Evolutionary conservation across 2,329 filamentous ascomycete species (phyloP).

Genomic region (Grosmannia clavigera): DNA sequence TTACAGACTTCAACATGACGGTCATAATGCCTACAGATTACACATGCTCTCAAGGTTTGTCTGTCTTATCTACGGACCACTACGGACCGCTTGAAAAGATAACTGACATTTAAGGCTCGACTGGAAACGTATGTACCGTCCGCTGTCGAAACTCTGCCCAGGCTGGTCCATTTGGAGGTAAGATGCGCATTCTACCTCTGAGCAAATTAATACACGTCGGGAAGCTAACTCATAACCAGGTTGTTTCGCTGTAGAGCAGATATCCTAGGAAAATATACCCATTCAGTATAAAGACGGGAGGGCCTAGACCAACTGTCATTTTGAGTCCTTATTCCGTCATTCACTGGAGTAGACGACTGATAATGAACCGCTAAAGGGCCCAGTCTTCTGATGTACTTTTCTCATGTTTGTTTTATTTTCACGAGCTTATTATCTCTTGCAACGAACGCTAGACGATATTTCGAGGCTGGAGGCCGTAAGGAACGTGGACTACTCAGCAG

Average conservation of each 20-base stretch:
- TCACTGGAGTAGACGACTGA: not conserved
- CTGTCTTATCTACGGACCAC: no score
- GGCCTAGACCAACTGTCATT: no score
- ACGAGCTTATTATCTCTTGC: no score
- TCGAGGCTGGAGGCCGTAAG: no score
- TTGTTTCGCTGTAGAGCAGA: slow-evolving; percentile 1
- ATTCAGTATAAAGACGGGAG: not conserved
- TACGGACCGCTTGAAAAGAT: no score
- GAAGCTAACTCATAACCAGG: not conserved
- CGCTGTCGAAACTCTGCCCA: slow-evolving; percentile 1
- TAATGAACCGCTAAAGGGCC: not conserved
- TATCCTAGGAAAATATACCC: not conserved
- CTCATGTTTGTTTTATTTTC: no score
- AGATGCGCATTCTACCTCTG: not conserved
- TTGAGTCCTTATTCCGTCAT: no score
- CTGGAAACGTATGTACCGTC: slow-evolving; percentile 1
- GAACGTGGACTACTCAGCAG: not conserved
- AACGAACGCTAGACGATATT: no score
- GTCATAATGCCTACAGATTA: slow-evolving; percentile 1
- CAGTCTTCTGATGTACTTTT: no score
- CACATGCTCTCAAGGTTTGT: not conserved
- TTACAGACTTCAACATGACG: slow-evolving; percentile 6
- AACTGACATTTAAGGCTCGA: not conserved
- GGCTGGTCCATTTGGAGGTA: slow-evolving; percentile 3
- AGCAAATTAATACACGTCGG: not conserved